These are phyloP conservation scores for Annulohypoxylon moriforme DNA, from an alignment of 495 filamentous ascomycete genomes.

Conservation along the genomic window DNA sequence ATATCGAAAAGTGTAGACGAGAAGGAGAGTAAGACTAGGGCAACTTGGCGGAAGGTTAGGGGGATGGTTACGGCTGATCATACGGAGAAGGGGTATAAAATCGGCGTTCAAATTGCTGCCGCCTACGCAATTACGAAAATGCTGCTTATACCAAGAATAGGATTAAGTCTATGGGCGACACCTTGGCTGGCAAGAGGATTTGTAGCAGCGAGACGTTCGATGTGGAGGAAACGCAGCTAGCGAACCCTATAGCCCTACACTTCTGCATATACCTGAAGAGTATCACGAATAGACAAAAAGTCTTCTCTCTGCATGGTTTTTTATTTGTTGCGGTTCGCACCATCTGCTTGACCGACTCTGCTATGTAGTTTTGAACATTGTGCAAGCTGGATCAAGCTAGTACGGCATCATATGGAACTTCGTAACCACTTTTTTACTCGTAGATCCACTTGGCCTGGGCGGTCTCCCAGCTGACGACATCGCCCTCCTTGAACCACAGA, in stretches of 20 bases:
- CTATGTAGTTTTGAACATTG: neutral
- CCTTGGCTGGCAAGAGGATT: slow-evolving; percentile 89
- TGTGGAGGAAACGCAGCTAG: slow-evolving; percentile 37
- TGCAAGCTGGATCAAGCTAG: slow-evolving; percentile 17
- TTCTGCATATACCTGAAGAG: neutral
- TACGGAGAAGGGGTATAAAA: slow-evolving; percentile 58
- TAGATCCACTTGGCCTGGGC: slow-evolving; percentile 91
- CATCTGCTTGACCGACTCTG: slow-evolving; percentile 20
- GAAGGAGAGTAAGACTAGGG: slow-evolving; percentile 34
- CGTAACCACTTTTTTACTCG: slow-evolving; percentile 69
- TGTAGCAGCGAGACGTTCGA: slow-evolving; percentile 57
- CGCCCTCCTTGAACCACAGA: slow-evolving; percentile 92
- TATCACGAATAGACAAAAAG: neutral
- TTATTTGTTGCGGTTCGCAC: slow-evolving; percentile 24
- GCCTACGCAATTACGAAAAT: slow-evolving; percentile 92
- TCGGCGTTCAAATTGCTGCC: slow-evolving; percentile 78
- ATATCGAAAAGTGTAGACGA: no score
- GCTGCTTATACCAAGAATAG: slow-evolving; percentile 78
- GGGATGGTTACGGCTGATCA: slow-evolving; percentile 43
- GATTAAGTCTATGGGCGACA: slow-evolving; percentile 84
- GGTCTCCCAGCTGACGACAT: slow-evolving; percentile 82
- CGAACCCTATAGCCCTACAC: neutral
- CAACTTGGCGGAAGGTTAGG: slow-evolving; percentile 51
- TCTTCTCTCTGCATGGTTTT: slow-evolving; percentile 27
- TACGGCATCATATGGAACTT: slow-evolving; percentile 14